phyloP scores from a whole-genome alignment of 2,329 filamentous ascomycete genomes.

The Iodosphaeria phyllophila region DNA sequence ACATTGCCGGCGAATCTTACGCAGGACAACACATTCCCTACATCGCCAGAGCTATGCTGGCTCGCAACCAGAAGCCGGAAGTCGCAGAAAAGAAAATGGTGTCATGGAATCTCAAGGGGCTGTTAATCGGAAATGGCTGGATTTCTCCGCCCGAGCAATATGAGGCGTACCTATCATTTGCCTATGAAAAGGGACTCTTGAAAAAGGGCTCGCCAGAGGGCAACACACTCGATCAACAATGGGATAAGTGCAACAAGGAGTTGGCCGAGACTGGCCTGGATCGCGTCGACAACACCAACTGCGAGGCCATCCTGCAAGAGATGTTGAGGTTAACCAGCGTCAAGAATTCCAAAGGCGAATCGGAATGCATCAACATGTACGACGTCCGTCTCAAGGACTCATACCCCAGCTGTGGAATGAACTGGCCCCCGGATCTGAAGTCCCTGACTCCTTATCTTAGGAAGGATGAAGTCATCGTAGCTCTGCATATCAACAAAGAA shows the following conservation, averaged over 20 bases:
- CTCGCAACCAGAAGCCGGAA: conserved; percentile 53
- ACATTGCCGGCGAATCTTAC: conserved; percentile 89
- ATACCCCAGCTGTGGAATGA: conserved; percentile 82
- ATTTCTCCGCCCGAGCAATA: conserved; percentile 85
- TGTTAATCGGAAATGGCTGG: conserved; percentile 96
- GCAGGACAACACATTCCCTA: conserved; percentile 96
- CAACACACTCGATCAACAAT: conserved; percentile 46
- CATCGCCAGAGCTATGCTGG: conserved; percentile 77
- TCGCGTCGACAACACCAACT: conserved; percentile 48
- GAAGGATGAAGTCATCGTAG: conserved; percentile 55
- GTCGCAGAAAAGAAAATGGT: conserved; percentile 8
- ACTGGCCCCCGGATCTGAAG: conserved; percentile 81
- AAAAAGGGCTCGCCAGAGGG: conserved; percentile 44
- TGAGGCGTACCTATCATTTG: conserved; percentile 64
- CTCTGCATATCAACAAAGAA: conserved; percentile 65
- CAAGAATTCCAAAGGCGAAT: conserved; percentile 26
- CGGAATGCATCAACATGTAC: conserved; percentile 84
- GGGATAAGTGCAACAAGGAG: conserved; percentile 48
- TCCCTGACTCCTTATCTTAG: conserved; percentile 71
- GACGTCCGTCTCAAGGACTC: conserved; percentile 72
- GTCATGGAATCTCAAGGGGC: conserved; percentile 62
- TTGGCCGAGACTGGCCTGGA: conserved; percentile 30
- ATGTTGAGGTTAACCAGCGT: conserved; percentile 48
- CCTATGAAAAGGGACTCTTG: conserved; percentile 59
- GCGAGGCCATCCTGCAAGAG: conserved; percentile 59